Conservation (phyloP, 140 eudicot genomes). For the Stevia rebaudiana region DNA sequence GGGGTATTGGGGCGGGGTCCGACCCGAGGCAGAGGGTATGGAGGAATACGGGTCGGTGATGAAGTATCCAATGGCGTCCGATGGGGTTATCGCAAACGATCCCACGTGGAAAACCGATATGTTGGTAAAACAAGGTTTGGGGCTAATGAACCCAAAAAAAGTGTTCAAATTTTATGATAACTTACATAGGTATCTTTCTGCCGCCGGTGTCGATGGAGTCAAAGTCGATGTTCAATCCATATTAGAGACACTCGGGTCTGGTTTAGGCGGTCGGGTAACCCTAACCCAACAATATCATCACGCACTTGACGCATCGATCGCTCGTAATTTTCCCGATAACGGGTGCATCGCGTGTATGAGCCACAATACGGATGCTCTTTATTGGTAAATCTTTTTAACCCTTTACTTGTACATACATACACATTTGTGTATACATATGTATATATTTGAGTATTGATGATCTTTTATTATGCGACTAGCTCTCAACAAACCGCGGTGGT, state of each 20-base stretch:
- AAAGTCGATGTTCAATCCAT: conserved; percentile 88
- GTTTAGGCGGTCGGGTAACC: conserved; percentile 88
- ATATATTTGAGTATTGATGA: conserved; percentile 13
- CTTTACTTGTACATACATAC: not conserved
- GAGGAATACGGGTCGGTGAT: conserved; percentile 54
- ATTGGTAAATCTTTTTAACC: conserved; percentile 43
- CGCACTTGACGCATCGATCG: conserved; percentile 92
- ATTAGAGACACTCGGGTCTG: conserved; percentile 89
- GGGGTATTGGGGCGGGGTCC: conserved; percentile 97
- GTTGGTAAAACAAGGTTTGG: conserved; percentile 64
- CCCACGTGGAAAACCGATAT: conserved; percentile 72
- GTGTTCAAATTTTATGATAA: conserved; percentile 72
- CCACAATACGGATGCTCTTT: conserved; percentile 84
- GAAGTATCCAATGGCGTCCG: conserved; percentile 50
- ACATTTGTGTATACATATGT: not conserved
- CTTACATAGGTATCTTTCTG: conserved; percentile 65
- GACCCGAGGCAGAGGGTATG: conserved; percentile 70
- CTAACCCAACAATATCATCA: conserved; percentile 79
- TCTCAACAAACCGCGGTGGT: conserved; percentile 84
- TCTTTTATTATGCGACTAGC: conserved; percentile 36
- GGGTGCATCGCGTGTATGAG: conserved; percentile 96
- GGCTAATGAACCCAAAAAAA: conserved; percentile 73
- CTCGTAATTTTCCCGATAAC: conserved; percentile 77
- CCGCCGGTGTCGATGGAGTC: conserved; percentile 92
- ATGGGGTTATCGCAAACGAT: conserved; percentile 66